Evolutionary conservation across 495 filamentous ascomycete genomes (phyloP), one percentile per base, ranked within the genome.

Genomic region (Xylaria sp.): DNA sequence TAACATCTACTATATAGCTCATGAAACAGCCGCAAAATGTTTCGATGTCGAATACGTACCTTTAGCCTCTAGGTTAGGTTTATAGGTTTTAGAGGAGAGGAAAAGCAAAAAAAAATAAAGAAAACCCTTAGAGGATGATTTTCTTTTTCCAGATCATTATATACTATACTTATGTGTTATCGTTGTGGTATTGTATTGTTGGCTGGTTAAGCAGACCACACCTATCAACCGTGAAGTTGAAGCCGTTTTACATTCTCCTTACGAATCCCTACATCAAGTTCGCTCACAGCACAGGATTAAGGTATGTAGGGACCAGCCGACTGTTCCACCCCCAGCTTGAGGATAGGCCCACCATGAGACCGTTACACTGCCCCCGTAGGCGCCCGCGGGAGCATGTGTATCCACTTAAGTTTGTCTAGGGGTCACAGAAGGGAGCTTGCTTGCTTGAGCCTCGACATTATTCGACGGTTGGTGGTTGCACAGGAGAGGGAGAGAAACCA

Each of bases 291-390:
- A n/a, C n/a, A n/a, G n/a, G n/a, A n/a, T n/a, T n/a, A n/a, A n/a
- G 11, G 11, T n/a, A 52, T 52, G n/a, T 11, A 52, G 46, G 46
- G 46, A 52, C 35, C 35, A 37, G 35, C 35, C 35, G 35, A 37
- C 48, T 48, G 44, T n/a, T n/a, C 44, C 44, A n/a, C 17, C 15
- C 15, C 4, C 5, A 48, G 50, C 50, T 29, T 7, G 24, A 14
- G 17, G 24, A 9, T 7, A 29, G 2, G 3, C 26, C 50, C 50
- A 53, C 50, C 50, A 53, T 58, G 29, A 35, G 19, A 9, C 76
- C 31, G 14, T 37, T 21, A 59, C 57, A 59, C 57, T 59, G 15
- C 75, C 75, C 57, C 57, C 17, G 31, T 35, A 59, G 57, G 57
- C 57, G 57, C 57, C 57, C 31, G n/a, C n/a, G 57, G 31, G 17